Base-by-base conservation (phyloP, 768 basidiomycete genomes). In the Infundibulicybe gibba region DNA sequence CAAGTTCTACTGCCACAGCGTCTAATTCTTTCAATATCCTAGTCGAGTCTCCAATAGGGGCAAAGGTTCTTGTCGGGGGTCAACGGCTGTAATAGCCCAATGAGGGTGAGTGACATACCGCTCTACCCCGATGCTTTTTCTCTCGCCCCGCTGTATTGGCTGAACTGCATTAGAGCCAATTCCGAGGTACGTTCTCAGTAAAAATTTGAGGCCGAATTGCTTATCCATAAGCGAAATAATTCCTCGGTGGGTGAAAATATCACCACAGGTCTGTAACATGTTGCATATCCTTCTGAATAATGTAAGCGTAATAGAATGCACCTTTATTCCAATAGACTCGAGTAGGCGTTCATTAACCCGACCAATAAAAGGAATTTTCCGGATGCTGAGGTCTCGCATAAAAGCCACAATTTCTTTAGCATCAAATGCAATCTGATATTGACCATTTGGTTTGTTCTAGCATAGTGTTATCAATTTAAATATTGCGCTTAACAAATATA, bases 381-480 rank as follows among this genome's bases (percentile, higher is more conserved):
- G 83, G 38, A 97, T 90, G 0, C 92, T 77, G 13, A 97, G 76
- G 41, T 85, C 80, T 16, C 68, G 71, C 85, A 92, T 92, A 61
- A 97, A 97, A 0, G 67, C 65, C 41, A 76, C 75, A 54, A 97
- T 85, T 6, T 75, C 68, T 21, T 79, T 58, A 2, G 75, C 62
- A 20, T 86, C 77, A 55, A 87, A 90, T 2, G 80, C 66, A 17
- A 97, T 77, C 54, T 78, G 76, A 53, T 81, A 97, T 63, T 97
- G 94, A 11, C 93, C 94, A 57, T 95, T 90, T 2, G 94, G 94
- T 66, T 97, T 97, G 63, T 97, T 95, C 85, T 90, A 52, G 12
- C 9, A 14, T 1, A 45, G 15, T 32, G 25, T 45, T 17, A 37
- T 17, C 34, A 10, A 33, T 50, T 39, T 47, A 35, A 16, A 45